These are phyloP conservation scores for Papiliotrema terrestris DNA, from an alignment of 1,284 basidiomycete species.

Conservation along the genomic window DNA sequence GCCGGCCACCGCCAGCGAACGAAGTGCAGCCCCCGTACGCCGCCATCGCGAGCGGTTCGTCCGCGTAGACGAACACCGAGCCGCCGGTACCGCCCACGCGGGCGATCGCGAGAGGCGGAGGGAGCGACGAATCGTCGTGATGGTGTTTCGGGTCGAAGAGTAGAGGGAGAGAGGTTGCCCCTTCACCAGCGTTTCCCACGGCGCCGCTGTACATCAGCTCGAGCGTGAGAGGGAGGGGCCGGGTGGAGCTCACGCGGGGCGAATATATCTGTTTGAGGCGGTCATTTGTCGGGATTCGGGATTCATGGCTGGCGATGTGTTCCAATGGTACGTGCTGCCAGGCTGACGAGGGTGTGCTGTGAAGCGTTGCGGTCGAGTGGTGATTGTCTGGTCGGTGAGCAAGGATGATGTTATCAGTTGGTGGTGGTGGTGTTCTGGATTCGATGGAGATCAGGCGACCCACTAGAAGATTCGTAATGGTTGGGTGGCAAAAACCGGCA, in stretches of 20 bases:
- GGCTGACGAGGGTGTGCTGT: not conserved
- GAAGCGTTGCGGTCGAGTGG: not conserved
- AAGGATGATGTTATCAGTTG: too few relatives aligned
- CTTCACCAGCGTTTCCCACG: slow-evolving; percentile 30
- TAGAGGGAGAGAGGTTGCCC: slow-evolving; percentile 28
- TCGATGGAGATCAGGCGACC: too few relatives aligned
- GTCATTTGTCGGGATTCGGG: slow-evolving; percentile 14
- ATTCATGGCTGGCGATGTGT: slow-evolving; percentile 10
- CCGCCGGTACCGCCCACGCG: slow-evolving; percentile 42
- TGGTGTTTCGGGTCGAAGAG: slow-evolving; percentile 19
- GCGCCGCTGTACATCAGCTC: slow-evolving; percentile 19
- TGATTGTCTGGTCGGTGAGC: too few relatives aligned
- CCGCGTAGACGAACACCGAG: slow-evolving; percentile 40
- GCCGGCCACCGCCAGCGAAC: slow-evolving; percentile 42
- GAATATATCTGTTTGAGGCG: slow-evolving; percentile 25
- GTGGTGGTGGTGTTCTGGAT: too few relatives aligned
- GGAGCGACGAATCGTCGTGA: slow-evolving; percentile 20
- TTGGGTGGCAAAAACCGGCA: too few relatives aligned
- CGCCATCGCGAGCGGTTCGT: slow-evolving; percentile 19
- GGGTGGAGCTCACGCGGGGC: slow-evolving; percentile 30
- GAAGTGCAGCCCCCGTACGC: slow-evolving; percentile 26
- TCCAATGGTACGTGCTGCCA: slow-evolving; percentile 3
- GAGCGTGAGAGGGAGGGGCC: not conserved
- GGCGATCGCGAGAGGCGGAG: slow-evolving; percentile 41
- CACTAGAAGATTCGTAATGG: too few relatives aligned